These are phyloP conservation scores for Xylogone sp. DNA, from an alignment of 2,329 filamentous ascomycete genomes.

Conservation along the genomic window DNA sequence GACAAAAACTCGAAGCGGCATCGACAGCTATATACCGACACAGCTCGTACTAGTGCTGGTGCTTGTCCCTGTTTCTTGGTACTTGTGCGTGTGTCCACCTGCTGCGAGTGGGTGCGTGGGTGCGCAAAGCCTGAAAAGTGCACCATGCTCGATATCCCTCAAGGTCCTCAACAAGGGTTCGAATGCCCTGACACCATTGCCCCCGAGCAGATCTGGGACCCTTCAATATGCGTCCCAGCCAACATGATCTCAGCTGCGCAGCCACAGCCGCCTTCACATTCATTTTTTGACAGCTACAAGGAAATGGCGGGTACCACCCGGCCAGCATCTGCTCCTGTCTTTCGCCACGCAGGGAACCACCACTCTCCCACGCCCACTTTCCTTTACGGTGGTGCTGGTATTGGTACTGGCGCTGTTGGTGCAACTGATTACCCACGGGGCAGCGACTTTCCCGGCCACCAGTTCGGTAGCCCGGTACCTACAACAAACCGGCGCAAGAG, in stretches of 20 bases:
- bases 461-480: neutral
- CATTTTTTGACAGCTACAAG: neutral
- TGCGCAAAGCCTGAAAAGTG: neutral
- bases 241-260: neutral
- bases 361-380: neutral
- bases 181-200: neutral
- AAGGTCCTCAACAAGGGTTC: neutral
- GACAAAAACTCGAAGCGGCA: neutral
- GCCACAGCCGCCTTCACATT: neutral
- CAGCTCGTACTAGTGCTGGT: neutral
- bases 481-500: neutral
- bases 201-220: neutral
- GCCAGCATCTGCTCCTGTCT: neutral
- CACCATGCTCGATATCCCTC: neutral
- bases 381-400: neutral
- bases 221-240: neutral
- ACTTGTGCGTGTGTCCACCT: neutral
- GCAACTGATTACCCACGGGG: neutral
- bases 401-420: neutral
- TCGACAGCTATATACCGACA: neutral
- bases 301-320: neutral
- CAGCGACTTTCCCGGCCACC: neutral
- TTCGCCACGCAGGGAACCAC: neutral
- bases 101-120: neutral
- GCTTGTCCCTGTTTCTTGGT: neutral